Conservation (phyloP, 1,284 basidiomycete genomes). For the Volvariella volvacea region DNA sequence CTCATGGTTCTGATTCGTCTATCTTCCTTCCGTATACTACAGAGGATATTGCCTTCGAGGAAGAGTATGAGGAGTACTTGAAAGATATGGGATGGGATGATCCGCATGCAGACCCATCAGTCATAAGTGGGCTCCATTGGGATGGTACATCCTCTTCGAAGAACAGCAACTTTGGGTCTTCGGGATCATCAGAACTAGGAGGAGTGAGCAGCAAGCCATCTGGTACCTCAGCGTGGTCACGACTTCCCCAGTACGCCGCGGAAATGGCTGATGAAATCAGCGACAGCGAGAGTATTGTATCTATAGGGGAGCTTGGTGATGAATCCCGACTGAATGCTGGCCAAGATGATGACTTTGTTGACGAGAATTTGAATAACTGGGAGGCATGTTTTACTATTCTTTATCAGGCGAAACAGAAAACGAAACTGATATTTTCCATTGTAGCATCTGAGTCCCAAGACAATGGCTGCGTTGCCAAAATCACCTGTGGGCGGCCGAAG, state of each 20-base stretch:
- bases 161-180: background rate
- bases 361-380: constrained; percentile 88
- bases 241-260: constrained; percentile 59
- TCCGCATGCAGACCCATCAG: constrained; percentile 32
- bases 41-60: constrained; percentile 81
- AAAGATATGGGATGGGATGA: constrained; percentile 75
- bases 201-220: background rate
- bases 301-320: constrained; percentile 81
- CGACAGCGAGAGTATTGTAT: constrained; percentile 84
- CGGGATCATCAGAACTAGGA: background rate
- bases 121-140: constrained; percentile 23
- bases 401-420: constrained; percentile 1
- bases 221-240: constrained; percentile 66
- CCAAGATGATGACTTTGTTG: constrained; percentile 49
- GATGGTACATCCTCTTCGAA: too few relatives aligned
- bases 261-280: constrained; percentile 78
- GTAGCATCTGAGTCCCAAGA: constrained; percentile 91
- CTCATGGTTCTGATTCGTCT: constrained; percentile 76
- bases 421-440: background rate
- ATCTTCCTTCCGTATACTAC: constrained; percentile 81
- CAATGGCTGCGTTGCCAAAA: constrained; percentile 84
- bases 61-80: constrained; percentile 83
- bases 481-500: constrained; percentile 76
- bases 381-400: constrained; percentile 53
- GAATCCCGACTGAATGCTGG: constrained; percentile 61